Percentiles rank a stretch among this genome's conserved stretches.
Evolutionary conservation across 1,284 basidiomycete species (phyloP).

Genomic region (Rhodotorula sp.): DNA sequence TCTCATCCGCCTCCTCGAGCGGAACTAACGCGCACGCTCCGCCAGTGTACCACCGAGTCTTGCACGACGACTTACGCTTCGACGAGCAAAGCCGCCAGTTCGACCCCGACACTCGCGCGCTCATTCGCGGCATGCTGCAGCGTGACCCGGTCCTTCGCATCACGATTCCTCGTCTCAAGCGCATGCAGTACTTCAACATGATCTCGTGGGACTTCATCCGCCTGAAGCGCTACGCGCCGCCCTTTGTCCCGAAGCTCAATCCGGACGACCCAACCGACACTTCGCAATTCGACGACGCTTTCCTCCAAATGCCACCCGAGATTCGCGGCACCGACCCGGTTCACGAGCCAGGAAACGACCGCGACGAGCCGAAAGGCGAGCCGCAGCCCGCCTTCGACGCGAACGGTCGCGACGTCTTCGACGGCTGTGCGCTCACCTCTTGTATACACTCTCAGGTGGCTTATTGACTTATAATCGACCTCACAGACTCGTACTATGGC

Average conservation of each 20-base stretch:
- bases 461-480: too few species aligned
- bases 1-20: neutral
- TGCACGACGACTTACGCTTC: conserved; percentile 83
- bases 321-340: conserved; percentile 22
- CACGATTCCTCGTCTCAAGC: conserved; percentile 85
- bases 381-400: conserved; percentile 52
- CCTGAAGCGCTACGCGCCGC: conserved; percentile 63
- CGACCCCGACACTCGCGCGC: conserved; percentile 89
- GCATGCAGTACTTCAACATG: conserved; percentile 91
- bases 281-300: conserved; percentile 95
- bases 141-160: conserved; percentile 85
- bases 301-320: conserved; percentile 55
- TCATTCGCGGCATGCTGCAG: conserved; percentile 89
- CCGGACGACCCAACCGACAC: conserved; percentile 90
- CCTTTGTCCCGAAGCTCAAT: conserved; percentile 94
- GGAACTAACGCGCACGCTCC: neutral
- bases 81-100: conserved; percentile 63
- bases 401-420: conserved; percentile 25
- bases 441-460: too few species aligned
- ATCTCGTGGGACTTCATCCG: conserved; percentile 53
- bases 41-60: conserved; percentile 75
- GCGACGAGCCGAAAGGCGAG: conserved; percentile 56
- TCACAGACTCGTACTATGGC: conserved; percentile 26
- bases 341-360: conserved; percentile 18
- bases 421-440: conserved; percentile 10